Percentiles rank a stretch among this genome's conserved stretches.
These are phyloP conservation scores for Afroboletus lepidellus DNA, from an alignment of 1,284 basidiomycete genomes.

Conservation along the genomic window DNA sequence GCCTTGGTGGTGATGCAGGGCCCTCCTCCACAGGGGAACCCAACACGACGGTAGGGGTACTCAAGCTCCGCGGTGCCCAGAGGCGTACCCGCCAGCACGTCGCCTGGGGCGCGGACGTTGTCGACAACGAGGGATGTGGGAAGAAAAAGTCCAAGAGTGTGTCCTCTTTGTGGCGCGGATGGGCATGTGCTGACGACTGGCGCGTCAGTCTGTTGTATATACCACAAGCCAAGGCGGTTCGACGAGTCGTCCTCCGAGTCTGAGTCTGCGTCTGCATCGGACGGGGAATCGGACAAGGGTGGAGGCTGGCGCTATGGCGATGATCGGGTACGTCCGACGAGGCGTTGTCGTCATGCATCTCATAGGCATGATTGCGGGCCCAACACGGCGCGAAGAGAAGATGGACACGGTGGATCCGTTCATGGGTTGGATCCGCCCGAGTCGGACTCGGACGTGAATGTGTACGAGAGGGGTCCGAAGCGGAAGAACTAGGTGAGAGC, in stretches of 20 bases:
- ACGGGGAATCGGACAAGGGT: constrained; percentile 39
- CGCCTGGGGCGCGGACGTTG: constrained; percentile 74
- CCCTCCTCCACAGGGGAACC: constrained; percentile 17
- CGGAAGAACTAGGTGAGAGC: constrained; percentile 13
- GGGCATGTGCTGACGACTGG: neutral
- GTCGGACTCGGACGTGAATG: constrained; percentile 21
- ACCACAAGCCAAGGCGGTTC: constrained; percentile 74
- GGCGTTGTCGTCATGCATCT: constrained; percentile 4
- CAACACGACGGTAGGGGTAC: constrained; percentile 39
- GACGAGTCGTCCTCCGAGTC: constrained; percentile 79
- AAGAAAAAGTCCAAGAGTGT: constrained; percentile 84
- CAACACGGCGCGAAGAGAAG: constrained; percentile 4
- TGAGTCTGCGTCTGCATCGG: constrained; percentile 40
- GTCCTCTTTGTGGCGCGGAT: constrained; percentile 31
- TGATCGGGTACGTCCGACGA: constrained; percentile 18
- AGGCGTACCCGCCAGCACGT: constrained; percentile 51
- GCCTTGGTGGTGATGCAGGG: constrained; percentile 23
- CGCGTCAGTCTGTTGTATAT: constrained; percentile 80
- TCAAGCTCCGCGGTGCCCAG: constrained; percentile 54
- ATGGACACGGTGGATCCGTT: constrained; percentile 5
- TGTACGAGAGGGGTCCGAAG: constrained; percentile 26
- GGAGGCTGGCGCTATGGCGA: neutral
- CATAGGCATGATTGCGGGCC: constrained; percentile 8
- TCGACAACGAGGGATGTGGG: constrained; percentile 81
- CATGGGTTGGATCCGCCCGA: constrained; percentile 15